Evolutionary conservation across 1,284 basidiomycete genomes (phyloP).

Genomic region (Puccinia coronata): DNA sequence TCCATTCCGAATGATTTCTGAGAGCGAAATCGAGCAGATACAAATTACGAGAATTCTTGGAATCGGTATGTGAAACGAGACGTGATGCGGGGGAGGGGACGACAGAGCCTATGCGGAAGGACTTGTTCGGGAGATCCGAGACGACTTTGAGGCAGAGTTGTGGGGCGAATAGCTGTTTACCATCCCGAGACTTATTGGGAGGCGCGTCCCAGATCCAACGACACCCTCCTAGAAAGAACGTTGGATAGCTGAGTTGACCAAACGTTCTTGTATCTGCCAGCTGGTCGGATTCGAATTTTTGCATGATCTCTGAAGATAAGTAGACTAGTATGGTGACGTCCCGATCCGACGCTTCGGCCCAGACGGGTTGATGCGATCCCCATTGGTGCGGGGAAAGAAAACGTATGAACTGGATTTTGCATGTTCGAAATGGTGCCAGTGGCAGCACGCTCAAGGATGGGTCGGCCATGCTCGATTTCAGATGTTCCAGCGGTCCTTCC

Average conservation of each 20-base stretch:
- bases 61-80: background rate
- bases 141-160: constrained; percentile 45
- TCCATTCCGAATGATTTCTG: background rate
- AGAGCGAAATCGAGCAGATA: background rate
- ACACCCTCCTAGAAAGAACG: constrained; percentile 35
- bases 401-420: constrained; percentile 32
- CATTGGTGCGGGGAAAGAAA: constrained; percentile 26
- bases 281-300: constrained; percentile 28
- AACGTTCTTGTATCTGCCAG: constrained; percentile 25
- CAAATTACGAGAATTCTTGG: background rate
- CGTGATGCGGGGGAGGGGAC: background rate
- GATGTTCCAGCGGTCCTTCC: constrained; percentile 21
- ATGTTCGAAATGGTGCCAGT: constrained; percentile 15
- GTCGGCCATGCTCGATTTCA: background rate
- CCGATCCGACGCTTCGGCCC: constrained; percentile 38
- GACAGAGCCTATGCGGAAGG: constrained; percentile 13
- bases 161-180: background rate
- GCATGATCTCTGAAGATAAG: constrained; percentile 8
- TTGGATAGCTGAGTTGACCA: constrained; percentile 19
- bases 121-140: constrained; percentile 29
- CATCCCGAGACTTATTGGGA: background rate
- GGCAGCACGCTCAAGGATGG: background rate
- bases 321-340: constrained; percentile 22
- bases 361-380: constrained; percentile 15
- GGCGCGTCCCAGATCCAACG: constrained; percentile 32